Percentiles rank a stretch among this genome's conserved stretches.
Conservation (phyloP, 805 yeast species). For the Suhomyces prunicola region DNA sequence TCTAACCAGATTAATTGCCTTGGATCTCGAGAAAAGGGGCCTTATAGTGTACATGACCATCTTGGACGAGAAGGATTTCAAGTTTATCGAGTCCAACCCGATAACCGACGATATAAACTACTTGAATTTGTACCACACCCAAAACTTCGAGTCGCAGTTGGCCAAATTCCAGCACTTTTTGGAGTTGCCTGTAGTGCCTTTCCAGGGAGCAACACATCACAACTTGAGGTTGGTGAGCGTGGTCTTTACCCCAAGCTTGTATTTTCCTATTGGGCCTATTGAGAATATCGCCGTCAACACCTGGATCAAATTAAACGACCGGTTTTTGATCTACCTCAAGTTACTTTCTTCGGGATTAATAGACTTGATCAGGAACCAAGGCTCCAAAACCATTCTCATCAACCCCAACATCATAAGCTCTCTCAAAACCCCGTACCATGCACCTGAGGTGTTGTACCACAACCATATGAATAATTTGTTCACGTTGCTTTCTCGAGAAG, state of each 20-base stretch:
- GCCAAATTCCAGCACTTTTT: conserved; percentile 47
- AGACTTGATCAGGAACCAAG: conserved; percentile 48
- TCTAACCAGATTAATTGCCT: conserved; percentile 62
- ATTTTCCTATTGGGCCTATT: conserved; percentile 65
- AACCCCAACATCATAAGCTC: conserved; percentile 56
- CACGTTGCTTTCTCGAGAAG: conserved; percentile 33
- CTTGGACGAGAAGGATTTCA: conserved; percentile 56
- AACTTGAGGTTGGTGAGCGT: conserved; percentile 59
- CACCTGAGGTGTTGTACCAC: conserved; percentile 57
- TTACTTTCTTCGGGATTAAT: conserved; percentile 56
- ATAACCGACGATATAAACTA: conserved; percentile 69
- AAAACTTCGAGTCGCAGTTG: conserved; percentile 46
- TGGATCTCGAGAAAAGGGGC: conserved; percentile 75
- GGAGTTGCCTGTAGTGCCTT: conserved; percentile 54
- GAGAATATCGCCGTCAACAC: conserved; percentile 50
- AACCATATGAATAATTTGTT: conserved; percentile 40
- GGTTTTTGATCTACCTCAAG: conserved; percentile 47
- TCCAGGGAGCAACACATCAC: conserved; percentile 56
- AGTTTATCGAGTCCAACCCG: conserved; percentile 50
- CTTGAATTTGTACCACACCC: conserved; percentile 49
- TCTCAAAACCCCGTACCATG: conserved; percentile 58
- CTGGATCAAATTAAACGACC: conserved; percentile 51
- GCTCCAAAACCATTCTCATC: conserved; percentile 48
- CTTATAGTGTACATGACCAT: conserved; percentile 77
- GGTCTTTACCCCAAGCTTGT: conserved; percentile 65